A percentile compares a stretch with the other conserved stretches of the same genome.
Evolutionary conservation across 1,139 yeast genomes (phyloP).

Genomic region (Pichia terricola): DNA sequence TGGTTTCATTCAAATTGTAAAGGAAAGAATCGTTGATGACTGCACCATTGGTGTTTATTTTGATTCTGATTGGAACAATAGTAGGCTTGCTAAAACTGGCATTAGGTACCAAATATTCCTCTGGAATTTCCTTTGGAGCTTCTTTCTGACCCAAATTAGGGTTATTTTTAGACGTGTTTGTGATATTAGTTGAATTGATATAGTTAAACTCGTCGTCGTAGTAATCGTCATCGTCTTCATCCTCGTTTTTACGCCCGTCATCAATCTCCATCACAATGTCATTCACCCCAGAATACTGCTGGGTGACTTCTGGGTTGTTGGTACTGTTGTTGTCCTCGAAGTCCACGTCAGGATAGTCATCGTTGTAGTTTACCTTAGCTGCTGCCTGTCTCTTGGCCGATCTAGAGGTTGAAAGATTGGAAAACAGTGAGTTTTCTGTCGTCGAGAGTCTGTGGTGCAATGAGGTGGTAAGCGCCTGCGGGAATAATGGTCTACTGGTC

Average conservation of each 20-base stretch:
- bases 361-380: conserved; percentile 70
- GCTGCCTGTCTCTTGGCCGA: conserved; percentile 66
- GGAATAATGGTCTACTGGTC: conserved; percentile 30
- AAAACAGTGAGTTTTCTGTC: conserved; percentile 50
- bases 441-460: conserved; percentile 55
- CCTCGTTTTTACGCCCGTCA: conserved; percentile 28
- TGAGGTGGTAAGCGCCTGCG: conserved; percentile 72
- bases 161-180: conserved; percentile 10
- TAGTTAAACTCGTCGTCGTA: conserved; percentile 13
- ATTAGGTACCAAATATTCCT: conserved; percentile 13
- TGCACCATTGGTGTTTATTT: conserved; percentile 59
- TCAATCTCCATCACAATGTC: not conserved
- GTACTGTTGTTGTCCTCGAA: conserved; percentile 37
- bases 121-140: conserved; percentile 29
- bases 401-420: conserved; percentile 68
- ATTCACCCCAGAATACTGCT: not conserved
- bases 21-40: conserved; percentile 73
- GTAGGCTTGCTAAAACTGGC: conserved; percentile 26
- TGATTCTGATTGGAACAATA: conserved; percentile 69
- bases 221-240: conserved; percentile 43
- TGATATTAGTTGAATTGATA: conserved; percentile 3
- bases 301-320: not conserved
- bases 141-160: conserved; percentile 25
- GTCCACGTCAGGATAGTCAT: conserved; percentile 56
- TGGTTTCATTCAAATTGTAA: conserved; percentile 80